Evolutionary conservation across 2,329 filamentous ascomycete species (phyloP).

Genomic region (Daldinia sp.): DNA sequence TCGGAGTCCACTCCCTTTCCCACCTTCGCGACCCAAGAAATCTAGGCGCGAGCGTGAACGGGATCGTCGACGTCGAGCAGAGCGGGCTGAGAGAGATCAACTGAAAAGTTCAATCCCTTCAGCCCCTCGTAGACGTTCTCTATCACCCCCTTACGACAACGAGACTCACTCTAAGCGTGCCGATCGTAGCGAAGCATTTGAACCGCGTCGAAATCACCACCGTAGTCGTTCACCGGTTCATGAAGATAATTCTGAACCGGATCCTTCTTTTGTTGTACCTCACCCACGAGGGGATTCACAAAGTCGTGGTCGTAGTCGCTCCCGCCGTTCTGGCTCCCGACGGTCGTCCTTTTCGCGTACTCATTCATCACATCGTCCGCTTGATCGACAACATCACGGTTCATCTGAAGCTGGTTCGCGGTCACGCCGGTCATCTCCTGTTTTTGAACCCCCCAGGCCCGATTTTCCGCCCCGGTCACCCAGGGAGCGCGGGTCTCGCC

Average conservation of each 20-base stretch:
- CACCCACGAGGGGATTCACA: slow-evolving; percentile 44
- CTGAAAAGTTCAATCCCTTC: slow-evolving; percentile 41
- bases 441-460: slow-evolving; percentile 41
- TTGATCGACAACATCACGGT: slow-evolving; percentile 40
- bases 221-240: slow-evolving; percentile 48
- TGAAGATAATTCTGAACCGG: slow-evolving; percentile 43
- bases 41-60: slow-evolving; percentile 55
- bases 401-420: slow-evolving; percentile 46
- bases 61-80: slow-evolving; percentile 48
- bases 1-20: slow-evolving; percentile 56
- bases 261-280: slow-evolving; percentile 29
- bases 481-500: slow-evolving; percentile 47
- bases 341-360: slow-evolving; percentile 51
- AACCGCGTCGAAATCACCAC: slow-evolving; percentile 41
- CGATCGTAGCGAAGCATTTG: slow-evolving; percentile 45
- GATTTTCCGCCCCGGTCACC: slow-evolving; percentile 49
- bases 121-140: slow-evolving; percentile 47
- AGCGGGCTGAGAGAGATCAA: slow-evolving; percentile 45
- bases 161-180: slow-evolving; percentile 42
- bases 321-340: slow-evolving; percentile 47
- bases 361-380: slow-evolving; percentile 48
- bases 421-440: slow-evolving; percentile 47
- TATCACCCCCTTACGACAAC: slow-evolving; percentile 47
- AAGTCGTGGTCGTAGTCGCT: slow-evolving; percentile 47
- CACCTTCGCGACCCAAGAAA: slow-evolving; percentile 57